Evolutionary conservation across 2,329 filamentous ascomycete genomes (phyloP), one percentile per base, ranked within the genome.

Genomic region (Colletotrichum nymphaeae): DNA sequence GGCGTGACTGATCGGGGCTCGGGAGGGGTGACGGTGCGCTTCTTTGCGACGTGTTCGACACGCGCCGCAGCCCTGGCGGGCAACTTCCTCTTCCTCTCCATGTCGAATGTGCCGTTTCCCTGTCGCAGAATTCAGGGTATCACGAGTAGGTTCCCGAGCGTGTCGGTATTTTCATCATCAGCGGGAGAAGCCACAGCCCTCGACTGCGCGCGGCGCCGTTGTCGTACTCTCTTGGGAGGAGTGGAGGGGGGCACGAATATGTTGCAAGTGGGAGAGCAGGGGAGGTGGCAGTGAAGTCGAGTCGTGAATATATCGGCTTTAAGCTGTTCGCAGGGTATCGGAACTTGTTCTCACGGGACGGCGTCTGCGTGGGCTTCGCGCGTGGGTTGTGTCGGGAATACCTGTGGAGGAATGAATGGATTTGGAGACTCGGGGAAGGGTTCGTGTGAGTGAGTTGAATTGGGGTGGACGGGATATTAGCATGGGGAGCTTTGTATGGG

Each of bases 21-120:
- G 71, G 88, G 88, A 69, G 90, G 87, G 22, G 88, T 90, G 30
- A 86, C 81, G 64, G 86, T 90, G 76, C 90, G 86, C 79, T 89
- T 91, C 84, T 92, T 93, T 66, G 87, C 85, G 67, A 85, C 86
- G 71, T 89, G 86, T 76, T 93, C 91, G 71, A 86, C 85, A 76
- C 91, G 87, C 76, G 91, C 89, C 57, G 90, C 88, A 67, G 89
- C 89, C 79, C 91, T 88, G 55, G 91, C 86, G 26, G 91, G 90
- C 74, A 92, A 83, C 83, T 92, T 93, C 79, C 91, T 87, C 84
- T 92, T 92, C 80, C 85, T 88, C 84, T 93, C 91, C 90, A 92
- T 92, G 60, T 14, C 59, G 35, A 49, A 28, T 60, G 49, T 64
- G 49, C 67, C 67, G 56, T 66, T 67, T 66, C 67, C 62, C 71